Conservation (phyloP, 306 rosid genomes). For the Luffa acutangula region DNA sequence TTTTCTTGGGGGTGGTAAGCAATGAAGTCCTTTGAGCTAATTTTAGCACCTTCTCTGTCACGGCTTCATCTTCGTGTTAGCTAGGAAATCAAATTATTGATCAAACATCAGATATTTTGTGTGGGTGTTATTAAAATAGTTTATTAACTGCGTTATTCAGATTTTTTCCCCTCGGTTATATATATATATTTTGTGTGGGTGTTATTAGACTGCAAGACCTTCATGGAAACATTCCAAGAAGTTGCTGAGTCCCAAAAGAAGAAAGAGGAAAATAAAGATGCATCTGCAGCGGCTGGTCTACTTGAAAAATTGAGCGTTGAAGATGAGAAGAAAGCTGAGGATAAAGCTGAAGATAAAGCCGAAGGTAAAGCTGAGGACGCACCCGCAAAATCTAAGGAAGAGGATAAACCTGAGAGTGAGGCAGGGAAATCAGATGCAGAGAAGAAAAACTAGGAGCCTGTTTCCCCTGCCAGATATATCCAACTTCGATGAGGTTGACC, state of each 20-base stretch:
- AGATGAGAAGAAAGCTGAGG: constrained; percentile 50
- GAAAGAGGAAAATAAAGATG: constrained; percentile 46
- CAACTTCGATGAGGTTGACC: neutral
- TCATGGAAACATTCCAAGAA: constrained; percentile 91
- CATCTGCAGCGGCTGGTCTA: constrained; percentile 62
- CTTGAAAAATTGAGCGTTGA: constrained; percentile 65
- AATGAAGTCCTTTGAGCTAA: neutral
- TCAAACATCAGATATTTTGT: neutral
- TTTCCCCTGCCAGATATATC: constrained; percentile 25
- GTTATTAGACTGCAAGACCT: constrained; percentile 47
- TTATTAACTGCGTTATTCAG: neutral
- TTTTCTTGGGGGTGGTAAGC: neutral
- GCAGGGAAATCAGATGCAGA: constrained; percentile 29
- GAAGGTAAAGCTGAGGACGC: constrained; percentile 27
- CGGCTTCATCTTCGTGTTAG: neutral
- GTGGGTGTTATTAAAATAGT: neutral
- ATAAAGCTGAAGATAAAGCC: constrained; percentile 26
- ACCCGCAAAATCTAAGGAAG: constrained; percentile 12
- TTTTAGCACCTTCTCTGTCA: neutral
- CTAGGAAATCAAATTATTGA: neutral
- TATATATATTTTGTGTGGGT: neutral
- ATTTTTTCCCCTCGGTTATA: neutral
- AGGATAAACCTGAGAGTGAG: constrained; percentile 18
- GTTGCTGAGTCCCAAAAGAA: constrained; percentile 70
- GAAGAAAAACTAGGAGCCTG: constrained; percentile 35